Evolutionary conservation across 495 filamentous ascomycete species (phyloP).

Genomic region (Tuber borchii): DNA sequence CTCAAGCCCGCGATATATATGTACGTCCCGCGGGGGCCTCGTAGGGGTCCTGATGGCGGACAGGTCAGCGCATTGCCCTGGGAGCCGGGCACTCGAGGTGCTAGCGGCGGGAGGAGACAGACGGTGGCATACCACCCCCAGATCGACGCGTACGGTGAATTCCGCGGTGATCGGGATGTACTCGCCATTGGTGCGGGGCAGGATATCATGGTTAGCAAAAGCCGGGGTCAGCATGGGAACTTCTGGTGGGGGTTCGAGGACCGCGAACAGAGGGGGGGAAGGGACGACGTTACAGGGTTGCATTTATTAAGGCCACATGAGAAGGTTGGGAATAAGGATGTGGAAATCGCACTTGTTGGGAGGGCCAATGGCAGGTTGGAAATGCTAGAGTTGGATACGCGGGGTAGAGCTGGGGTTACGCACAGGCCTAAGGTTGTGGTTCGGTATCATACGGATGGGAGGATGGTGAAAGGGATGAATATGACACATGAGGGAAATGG

Average conservation of each 20-base stretch:
- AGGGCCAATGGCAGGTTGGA: conserved; percentile 48
- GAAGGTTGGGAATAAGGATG: conserved; percentile 34
- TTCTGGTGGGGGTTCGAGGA: conserved; percentile 53
- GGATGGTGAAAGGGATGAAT: conserved; percentile 27
- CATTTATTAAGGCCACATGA: conserved; percentile 50
- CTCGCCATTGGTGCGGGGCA: conserved; percentile 59
- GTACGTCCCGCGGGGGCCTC: conserved; percentile 20
- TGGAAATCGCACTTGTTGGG: conserved; percentile 46
- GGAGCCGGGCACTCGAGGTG: conserved; percentile 41
- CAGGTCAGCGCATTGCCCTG: neutral
- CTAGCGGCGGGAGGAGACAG: conserved; percentile 46
- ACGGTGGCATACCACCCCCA: conserved; percentile 60
- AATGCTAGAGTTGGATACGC: conserved; percentile 37
- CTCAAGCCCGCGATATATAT: conserved; percentile 44
- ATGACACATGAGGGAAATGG: neutral
- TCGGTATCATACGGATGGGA: conserved; percentile 29
- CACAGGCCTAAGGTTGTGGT: conserved; percentile 17
- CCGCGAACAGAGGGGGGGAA: conserved; percentile 50
- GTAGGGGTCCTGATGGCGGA: conserved; percentile 7
- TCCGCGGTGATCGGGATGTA: conserved; percentile 44
- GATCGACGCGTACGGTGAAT: conserved; percentile 53
- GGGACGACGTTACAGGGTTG: conserved; percentile 58
- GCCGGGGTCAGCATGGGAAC: conserved; percentile 21
- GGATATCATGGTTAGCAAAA: conserved; percentile 49
- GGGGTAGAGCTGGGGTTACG: conserved; percentile 4